Percentiles rank a stretch among this genome's conserved stretches.
phyloP scores from a whole-genome alignment of 73 alveolate genomes.

The Urostyla sp. region DNA sequence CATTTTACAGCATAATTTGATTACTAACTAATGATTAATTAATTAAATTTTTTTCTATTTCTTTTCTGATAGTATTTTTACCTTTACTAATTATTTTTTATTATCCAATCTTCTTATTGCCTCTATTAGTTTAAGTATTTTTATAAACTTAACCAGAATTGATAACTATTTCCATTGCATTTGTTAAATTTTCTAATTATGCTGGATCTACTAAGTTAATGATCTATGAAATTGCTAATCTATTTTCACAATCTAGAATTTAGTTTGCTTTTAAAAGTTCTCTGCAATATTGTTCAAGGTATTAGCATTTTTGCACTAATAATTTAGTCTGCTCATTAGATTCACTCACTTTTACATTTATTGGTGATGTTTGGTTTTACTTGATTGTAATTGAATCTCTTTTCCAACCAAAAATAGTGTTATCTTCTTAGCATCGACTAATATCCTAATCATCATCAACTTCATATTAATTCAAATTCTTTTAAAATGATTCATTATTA shows the following conservation, averaged over 20 bases:
- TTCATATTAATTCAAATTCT: neutral
- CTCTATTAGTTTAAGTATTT: neutral
- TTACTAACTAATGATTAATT: neutral
- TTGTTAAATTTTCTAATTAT: conserved; percentile 18
- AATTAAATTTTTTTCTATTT: conserved; percentile 1
- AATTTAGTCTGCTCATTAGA: neutral
- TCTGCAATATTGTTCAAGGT: conserved; percentile 54
- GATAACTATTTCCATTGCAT: conserved; percentile 14
- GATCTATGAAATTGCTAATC: conserved; percentile 48
- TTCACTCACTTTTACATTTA: neutral
- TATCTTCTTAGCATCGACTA: neutral
- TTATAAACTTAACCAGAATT: conserved; percentile 23
- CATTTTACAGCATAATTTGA: neutral
- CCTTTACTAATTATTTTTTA: too few species aligned
- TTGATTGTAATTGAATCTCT: neutral
- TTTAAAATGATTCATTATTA: neutral
- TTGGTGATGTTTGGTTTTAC: neutral
- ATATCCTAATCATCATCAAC: neutral
- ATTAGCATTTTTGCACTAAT: conserved; percentile 12
- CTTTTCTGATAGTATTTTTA: too few species aligned
- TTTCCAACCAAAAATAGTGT: neutral
- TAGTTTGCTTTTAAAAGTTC: conserved; percentile 41
- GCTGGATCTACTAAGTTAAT: conserved; percentile 41
- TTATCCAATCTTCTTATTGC: neutral
- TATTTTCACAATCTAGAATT: conserved; percentile 47